Evolutionary conservation across 148 eudicot species (phyloP), one percentile per base, ranked within the genome.

Genomic region (Selenicereus undatus): DNA sequence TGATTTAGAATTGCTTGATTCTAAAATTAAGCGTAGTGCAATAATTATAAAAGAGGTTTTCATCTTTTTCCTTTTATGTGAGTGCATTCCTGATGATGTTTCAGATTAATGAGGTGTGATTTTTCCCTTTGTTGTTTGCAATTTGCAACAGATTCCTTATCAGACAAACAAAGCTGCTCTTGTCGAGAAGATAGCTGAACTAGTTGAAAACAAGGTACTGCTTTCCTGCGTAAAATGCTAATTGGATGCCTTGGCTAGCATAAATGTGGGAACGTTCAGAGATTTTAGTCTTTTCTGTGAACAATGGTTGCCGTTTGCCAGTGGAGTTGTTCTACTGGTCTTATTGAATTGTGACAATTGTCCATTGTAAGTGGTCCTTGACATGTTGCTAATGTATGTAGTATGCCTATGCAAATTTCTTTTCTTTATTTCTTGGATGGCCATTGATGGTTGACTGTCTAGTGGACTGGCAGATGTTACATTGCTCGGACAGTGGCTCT

Each of bases 131-230:
- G 66, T 54, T 86, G 39, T 36, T 74, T 78, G 68, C 82, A 21
- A 75, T 77, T 77, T 85, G 86, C 51, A 88, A 90, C 91, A 96
- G 99, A 89, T 96, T 60, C 99, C 99, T 11, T 96, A 96, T 78
- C 99, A 93, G 88, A 92, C 98, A 58, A 96, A 93, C 88, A 93
- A 96, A 92, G 97, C 99, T 35, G 84, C 97, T 64, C 91, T 96
- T 78, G 94, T 96, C 74, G 89, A 87, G 89, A 96, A 93, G 87
- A 93, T 96, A 79, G 99, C 99, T 60, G 94, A 93, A 74, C 97
- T 85, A 78, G 97, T 96, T 76, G 98, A 93, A 84, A 88, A 85
- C 73, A 96, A 96, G 99, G 99, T 96, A 91, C 52, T 78, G 58
- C 65, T 22, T 45, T 71, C 21, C 35, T 48, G 66, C 29, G 69